A percentile compares a stretch with the other conserved stretches of the same genome.
Evolutionary conservation across 2,329 filamentous ascomycete species (phyloP).

Genomic region (Metarhizium guizhouense): DNA sequence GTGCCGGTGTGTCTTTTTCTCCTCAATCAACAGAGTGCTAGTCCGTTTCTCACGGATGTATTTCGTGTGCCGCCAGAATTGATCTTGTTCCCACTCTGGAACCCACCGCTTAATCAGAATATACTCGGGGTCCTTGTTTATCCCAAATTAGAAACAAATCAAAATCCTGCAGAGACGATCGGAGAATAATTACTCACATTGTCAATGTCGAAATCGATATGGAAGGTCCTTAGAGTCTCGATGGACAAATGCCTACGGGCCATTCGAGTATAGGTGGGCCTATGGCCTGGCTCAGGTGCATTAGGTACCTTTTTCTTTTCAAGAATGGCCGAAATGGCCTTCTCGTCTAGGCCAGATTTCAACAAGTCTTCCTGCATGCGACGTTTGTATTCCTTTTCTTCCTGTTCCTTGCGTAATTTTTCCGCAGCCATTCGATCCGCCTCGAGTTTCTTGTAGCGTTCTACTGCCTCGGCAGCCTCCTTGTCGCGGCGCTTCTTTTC

Average conservation of each 20-base stretch:
- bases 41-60: conserved; percentile 48
- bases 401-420: conserved; percentile 36
- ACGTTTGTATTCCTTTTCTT: conserved; percentile 45
- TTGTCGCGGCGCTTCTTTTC: conserved; percentile 35
- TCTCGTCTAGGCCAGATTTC: conserved; percentile 49
- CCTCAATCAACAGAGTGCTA: conserved; percentile 40
- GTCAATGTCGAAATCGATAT: conserved; percentile 50
- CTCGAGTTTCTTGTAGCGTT: conserved; percentile 41
- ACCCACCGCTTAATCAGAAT: conserved; percentile 68
- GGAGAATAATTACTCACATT: conserved; percentile 30
- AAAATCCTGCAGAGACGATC: not conserved
- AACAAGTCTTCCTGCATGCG: conserved; percentile 49
- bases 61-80: conserved; percentile 63
- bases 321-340: conserved; percentile 49
- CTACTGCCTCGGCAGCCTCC: conserved; percentile 38
- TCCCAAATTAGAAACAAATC: not conserved
- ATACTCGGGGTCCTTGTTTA: conserved; percentile 52
- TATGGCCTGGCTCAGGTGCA: conserved; percentile 18
- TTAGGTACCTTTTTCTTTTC: conserved; percentile 42
- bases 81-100: conserved; percentile 60
- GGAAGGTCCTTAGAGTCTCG: conserved; percentile 47
- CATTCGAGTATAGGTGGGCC: conserved; percentile 57
- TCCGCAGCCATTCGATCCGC: conserved; percentile 37
- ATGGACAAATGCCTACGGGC: conserved; percentile 51
- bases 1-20: conserved; percentile 30